Evolutionary conservation across 768 basidiomycete species (phyloP), one percentile per base, ranked within the genome.

Genomic region (Mycena vitilis): DNA sequence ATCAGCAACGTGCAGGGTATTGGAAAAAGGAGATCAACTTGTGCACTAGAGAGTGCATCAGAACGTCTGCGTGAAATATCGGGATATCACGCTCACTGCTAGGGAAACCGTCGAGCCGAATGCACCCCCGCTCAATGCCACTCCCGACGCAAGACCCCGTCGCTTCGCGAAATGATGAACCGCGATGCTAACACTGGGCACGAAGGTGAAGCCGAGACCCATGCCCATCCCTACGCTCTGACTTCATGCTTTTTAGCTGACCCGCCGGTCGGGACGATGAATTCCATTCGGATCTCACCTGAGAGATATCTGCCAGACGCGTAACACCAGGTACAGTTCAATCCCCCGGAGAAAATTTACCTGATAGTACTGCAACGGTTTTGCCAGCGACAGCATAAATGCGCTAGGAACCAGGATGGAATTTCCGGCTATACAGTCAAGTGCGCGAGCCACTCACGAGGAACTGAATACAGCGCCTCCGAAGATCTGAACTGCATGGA

Each of bases 91-190:
- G 52, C 62, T 63, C 12, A 63, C 62, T 63, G 52, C 55, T 63
- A 5, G 62, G 68, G 22, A 69, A 64, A 64, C 45, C 3, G 62
- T 60, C 1, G 68, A 44, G 11, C 67, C 67, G 1, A 67, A 57
- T 5, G 69, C 65, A 54, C 70, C 76, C 40, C 86, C 85, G 40
- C 80, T 79, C 0, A 82, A 74, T 20, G 79, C 80, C 48, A 88
- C 73, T 7, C 86, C 84, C 70, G 85, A 82, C 8, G 84, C 84
- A 5, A 83, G 68, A 3, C 83, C 75, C 22, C 85, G 76, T 8
- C 78, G 77, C 52, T 73, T 74, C n/a, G 75, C 63, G 60, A 87
- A 87, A 73, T 85, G 82, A 45, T 85, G 83, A 4, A 38, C 42
- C 23, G 12, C 22, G 44, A 69, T 60, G 1, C 81, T 80, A 9